Percentiles rank a stretch among this genome's conserved stretches.
These are phyloP conservation scores for Curvularia lunata DNA, from an alignment of 2,329 filamentous ascomycete genomes.

Conservation along the genomic window DNA sequence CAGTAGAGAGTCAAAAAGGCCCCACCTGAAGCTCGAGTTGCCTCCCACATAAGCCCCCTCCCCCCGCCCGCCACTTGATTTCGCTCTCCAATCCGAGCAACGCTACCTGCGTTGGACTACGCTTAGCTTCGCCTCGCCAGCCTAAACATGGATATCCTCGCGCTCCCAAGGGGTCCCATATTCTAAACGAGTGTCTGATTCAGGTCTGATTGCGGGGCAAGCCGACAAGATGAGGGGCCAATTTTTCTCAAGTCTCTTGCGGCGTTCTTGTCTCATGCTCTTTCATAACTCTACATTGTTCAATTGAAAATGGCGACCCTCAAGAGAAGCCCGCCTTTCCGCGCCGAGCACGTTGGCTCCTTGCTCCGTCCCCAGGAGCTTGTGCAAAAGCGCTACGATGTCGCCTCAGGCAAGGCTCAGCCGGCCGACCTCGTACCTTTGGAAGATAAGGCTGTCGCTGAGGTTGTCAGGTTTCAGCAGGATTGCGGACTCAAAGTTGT, in stretches of 20 bases:
- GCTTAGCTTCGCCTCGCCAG: conserved; percentile 19
- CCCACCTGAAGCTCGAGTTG: conserved; percentile 32
- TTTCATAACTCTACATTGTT: conserved; percentile 7
- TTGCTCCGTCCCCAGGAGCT: conserved; percentile 70
- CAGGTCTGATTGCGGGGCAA: conserved; percentile 33
- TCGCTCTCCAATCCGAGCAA: conserved; percentile 28
- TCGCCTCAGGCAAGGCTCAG: conserved; percentile 58
- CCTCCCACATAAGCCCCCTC: conserved; percentile 28
- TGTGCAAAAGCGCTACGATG: conserved; percentile 63
- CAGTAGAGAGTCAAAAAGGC: conserved; percentile 13
- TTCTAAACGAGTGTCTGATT: conserved; percentile 18
- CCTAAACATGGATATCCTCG: conserved; percentile 15
- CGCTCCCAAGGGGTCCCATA: conserved; percentile 19
- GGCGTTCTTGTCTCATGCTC: conserved; percentile 10
- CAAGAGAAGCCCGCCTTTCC: conserved; percentile 63
- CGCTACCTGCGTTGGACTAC: conserved; percentile 2
- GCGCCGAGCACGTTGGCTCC: conserved; percentile 75
- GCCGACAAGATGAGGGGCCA: conserved; percentile 32
- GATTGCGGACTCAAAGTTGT: conserved; percentile 67
- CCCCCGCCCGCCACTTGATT: conserved; percentile 18
- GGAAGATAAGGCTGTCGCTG: conserved; percentile 70
- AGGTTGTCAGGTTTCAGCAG: conserved; percentile 70
- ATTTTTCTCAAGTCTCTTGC: conserved; percentile 14
- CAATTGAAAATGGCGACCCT: conserved; percentile 44
- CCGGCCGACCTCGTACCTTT: conserved; percentile 58